Evolutionary conservation across 179 eudicot genomes (phyloP), one percentile per base, ranked within the genome.

Genomic region (Patellifolia procumbens): DNA sequence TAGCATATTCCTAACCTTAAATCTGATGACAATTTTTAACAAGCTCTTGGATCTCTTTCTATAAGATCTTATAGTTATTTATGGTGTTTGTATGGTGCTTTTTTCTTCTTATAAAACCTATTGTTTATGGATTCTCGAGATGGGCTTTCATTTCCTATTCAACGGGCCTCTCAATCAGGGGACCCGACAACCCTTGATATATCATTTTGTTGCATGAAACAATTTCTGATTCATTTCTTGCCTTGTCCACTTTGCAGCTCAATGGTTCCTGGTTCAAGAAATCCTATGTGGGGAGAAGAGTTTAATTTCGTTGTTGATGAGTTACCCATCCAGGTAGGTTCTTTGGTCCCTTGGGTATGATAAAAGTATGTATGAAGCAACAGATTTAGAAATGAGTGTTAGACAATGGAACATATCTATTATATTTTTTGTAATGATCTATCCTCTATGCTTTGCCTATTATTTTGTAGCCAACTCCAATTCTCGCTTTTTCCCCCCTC

Each of bases 251-350:
- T 11, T 65, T 85, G 86, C 88, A 95, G 98, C 73, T 95, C 98
- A 62, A 92, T 95, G 97, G 86, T 95, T 83, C 97, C 97, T 85
- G 91, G 97, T 74, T 92, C 98, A 79, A 91, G 94, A 90, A 95
- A 92, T 78, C 97, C 98, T 24, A 89, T 92, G 96, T 95, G 98
- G 98, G 97, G 97, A 45, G 98, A 95, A 82, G 97, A 89, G 83
- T 95, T 95, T 83, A 90, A 87, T 81, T 95, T 95, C 83, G 77
- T 87, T 80, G 97, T 90, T 45, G 92, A 91, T 71, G 89, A 88
- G 80, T 90, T 94, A 78, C 98, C 97, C 66, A 88, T 88, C n/a
- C 85, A 91, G 98, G 98, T 94, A 85, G 56, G 77, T 80, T 63
- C 28, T 64, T 7, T 56, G 43, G 72, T 72, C 67, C 43, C 42